Evolutionary conservation across 768 basidiomycete genomes (phyloP), one percentile per base, ranked within the genome.

Genomic region (Dioszegia crocea): DNA sequence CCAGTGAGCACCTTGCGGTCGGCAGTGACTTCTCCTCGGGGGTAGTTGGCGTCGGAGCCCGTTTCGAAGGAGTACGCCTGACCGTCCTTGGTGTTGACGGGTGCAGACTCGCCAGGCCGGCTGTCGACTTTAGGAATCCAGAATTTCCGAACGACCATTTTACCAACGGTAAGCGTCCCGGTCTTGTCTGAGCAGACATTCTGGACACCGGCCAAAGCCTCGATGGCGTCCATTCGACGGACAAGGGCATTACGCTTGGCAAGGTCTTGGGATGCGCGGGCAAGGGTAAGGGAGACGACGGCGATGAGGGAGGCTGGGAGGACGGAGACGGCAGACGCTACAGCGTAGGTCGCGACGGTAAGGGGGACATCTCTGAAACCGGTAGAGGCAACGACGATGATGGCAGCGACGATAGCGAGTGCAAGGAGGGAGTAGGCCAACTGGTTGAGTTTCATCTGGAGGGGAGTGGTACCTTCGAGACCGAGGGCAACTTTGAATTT

Each of bases 131-230:
- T 60, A 73, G 80, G 63, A 70, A 82, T 51, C 78, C 79, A 81
- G 29, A 78, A 78, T 31, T 78, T 77, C 16, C 77, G 75, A 48
- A 78, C 75, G 19, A 79, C 78, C 80, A 81, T 80, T 61, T 79
- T 78, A 40, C 80, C 80, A 39, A 77, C 65, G 14, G 79, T 80
- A 39, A 80, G 67, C 16, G 85, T 86, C 24, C 85, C 85, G 0
- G 85, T 86, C 60, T 86, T 86, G 72, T 86, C 85, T 23, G 83
- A 84, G 69, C 85, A 86, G 52, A 81, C 69, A 48, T 81, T 67
- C 54, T 76, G 78, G 26, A 86, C 84, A 9, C 81, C 83, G 11
- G 84, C 83, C 39, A 86, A 69, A 49, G 82, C 84, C 67, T 86
- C 84, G 61, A 86, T 79, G 14, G 85, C 84, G 62, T 85, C 84